phyloP scores from a whole-genome alignment of 116 monocot genomes.

The Dioscorea cayenensis region DNA sequence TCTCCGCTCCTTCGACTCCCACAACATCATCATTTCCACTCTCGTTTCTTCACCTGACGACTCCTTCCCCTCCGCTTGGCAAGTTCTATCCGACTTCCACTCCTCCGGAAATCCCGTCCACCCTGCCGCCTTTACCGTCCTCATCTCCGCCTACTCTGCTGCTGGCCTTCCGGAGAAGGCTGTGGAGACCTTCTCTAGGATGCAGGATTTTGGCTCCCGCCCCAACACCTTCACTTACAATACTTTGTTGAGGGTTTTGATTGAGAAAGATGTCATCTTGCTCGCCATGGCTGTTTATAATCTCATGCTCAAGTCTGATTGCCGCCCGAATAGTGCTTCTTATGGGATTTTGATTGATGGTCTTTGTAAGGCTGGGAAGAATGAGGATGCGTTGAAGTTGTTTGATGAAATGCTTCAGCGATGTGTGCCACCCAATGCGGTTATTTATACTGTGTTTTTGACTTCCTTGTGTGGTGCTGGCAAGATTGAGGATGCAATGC shows the following conservation, averaged over 20 bases:
- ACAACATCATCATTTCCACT: constrained; percentile 11
- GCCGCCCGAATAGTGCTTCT: constrained; percentile 49
- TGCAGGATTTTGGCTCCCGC: constrained; percentile 49
- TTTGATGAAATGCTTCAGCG: constrained; percentile 75
- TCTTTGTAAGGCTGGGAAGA: constrained; percentile 41
- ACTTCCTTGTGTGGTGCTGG: constrained; percentile 31
- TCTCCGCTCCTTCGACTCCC: constrained; percentile 6
- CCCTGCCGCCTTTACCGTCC: constrained; percentile 34
- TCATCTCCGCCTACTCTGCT: constrained; percentile 43
- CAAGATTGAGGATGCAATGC: constrained; percentile 36
- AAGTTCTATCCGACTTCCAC: constrained; percentile 20
- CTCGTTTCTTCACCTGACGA: neutral
- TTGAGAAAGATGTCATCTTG: constrained; percentile 34
- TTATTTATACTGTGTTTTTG: constrained; percentile 48
- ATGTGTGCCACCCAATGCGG: constrained; percentile 34
- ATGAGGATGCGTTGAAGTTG: constrained; percentile 40
- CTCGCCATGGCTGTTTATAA: constrained; percentile 57
- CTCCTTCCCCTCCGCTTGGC: constrained; percentile 23
- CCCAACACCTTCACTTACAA: constrained; percentile 69
- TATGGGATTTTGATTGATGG: constrained; percentile 56
- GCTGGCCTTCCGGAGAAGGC: constrained; percentile 36
- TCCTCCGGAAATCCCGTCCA: constrained; percentile 3
- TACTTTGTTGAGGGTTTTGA: constrained; percentile 37
- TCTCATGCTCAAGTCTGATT: constrained; percentile 50
- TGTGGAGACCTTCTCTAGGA: constrained; percentile 54